Evolutionary conservation across 352 stramenopile species (phyloP).

Genomic region (Aphanomyces stellatus): DNA sequence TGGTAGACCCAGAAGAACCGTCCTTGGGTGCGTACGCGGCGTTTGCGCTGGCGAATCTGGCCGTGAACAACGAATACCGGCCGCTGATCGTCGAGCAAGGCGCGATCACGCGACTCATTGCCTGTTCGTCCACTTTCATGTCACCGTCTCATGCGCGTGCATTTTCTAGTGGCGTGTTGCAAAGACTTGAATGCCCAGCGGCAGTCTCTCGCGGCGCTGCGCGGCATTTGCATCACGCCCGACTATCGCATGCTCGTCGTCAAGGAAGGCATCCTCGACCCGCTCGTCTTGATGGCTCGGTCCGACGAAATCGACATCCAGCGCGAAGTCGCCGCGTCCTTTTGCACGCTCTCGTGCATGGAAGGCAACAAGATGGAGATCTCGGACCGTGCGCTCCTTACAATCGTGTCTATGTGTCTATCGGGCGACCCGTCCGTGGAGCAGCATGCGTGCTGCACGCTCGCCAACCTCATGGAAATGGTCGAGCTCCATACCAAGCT

Average conservation of each 20-base stretch:
- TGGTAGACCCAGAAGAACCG: constrained; percentile 86
- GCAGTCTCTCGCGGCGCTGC: constrained; percentile 87
- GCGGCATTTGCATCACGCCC: constrained; percentile 89
- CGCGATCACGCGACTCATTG: constrained; percentile 90
- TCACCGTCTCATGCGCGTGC: neutral
- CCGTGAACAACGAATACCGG: constrained; percentile 90
- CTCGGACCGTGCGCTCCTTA: constrained; percentile 89
- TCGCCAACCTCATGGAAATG: constrained; percentile 94
- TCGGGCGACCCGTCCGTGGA: constrained; percentile 87
- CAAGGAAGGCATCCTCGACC: constrained; percentile 92
- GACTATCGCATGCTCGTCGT: constrained; percentile 85
- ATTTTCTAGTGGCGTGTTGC: constrained; percentile 82
- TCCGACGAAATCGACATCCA: constrained; percentile 89
- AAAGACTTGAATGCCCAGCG: constrained; percentile 89
- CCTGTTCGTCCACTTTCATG: constrained; percentile 24
- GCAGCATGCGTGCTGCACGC: constrained; percentile 88
- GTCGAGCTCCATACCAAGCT: constrained; percentile 92
- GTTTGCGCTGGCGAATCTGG: constrained; percentile 92
- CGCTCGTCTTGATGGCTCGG: constrained; percentile 92
- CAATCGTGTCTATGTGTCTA: constrained; percentile 92
- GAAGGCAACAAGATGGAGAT: constrained; percentile 96
- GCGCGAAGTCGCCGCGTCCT: constrained; percentile 85
- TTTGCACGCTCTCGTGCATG: constrained; percentile 93
- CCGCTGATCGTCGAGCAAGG: constrained; percentile 89
- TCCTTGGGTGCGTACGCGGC: constrained; percentile 84